Evolutionary conservation across 805 yeast genomes (phyloP).

Genomic region (Kazachstania taianensis): DNA sequence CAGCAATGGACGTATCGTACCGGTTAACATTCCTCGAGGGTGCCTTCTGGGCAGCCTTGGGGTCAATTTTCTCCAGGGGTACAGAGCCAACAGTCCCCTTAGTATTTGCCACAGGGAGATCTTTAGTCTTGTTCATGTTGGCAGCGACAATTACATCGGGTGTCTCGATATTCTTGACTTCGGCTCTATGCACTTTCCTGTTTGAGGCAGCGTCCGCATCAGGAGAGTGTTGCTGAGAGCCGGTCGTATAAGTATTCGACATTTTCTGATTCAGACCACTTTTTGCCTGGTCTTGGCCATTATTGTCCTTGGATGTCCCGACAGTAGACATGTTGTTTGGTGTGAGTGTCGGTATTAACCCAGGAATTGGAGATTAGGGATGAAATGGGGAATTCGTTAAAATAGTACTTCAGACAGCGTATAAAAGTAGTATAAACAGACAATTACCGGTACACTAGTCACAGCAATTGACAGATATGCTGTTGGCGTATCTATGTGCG

Average conservation of each 20-base stretch:
- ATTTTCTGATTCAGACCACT: slow-evolving; percentile 1
- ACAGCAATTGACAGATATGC: too few relatives aligned
- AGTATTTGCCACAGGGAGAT: slow-evolving; percentile 19
- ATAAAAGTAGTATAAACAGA: too few relatives aligned
- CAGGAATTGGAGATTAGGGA: too few relatives aligned
- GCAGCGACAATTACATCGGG: slow-evolving; percentile 17
- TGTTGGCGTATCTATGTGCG: too few relatives aligned
- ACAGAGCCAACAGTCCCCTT: slow-evolving; percentile 24
- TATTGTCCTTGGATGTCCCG: too few relatives aligned
- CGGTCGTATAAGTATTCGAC: slow-evolving; percentile 4
- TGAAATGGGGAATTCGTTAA: too few relatives aligned
- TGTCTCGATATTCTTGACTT: background rate
- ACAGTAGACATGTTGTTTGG: too few relatives aligned
- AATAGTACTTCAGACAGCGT: too few relatives aligned
- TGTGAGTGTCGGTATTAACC: too few relatives aligned
- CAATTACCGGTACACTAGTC: too few relatives aligned
- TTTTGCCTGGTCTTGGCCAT: too few relatives aligned
- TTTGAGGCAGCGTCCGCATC: background rate
- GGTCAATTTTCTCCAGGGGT: slow-evolving; percentile 24
- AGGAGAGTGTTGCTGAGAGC: slow-evolving; percentile 2
- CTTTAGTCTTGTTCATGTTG: slow-evolving; percentile 11
- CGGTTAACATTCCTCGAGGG: slow-evolving; percentile 21
- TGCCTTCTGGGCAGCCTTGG: slow-evolving; percentile 12
- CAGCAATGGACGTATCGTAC: slow-evolving; percentile 25
- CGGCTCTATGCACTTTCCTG: background rate